Evolutionary conservation across 1,284 basidiomycete genomes (phyloP), one percentile per base, ranked within the genome.

Genomic region (Inonotus hispidus): DNA sequence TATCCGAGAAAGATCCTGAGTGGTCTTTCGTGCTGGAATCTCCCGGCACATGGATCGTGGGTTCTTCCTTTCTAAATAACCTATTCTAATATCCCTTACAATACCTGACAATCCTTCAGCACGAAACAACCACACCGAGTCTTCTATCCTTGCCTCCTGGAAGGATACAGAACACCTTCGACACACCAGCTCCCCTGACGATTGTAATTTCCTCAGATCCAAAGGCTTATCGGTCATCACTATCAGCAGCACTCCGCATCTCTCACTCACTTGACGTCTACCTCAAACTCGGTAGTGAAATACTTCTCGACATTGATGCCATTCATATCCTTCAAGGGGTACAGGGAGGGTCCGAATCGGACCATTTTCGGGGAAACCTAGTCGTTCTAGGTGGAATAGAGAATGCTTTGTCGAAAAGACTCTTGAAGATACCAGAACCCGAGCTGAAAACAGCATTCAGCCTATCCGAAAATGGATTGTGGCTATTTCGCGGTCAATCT

Each of bases 181-280:
- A 78, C 1, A 80, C 83, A 0, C 52, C 68, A 0, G 79, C 72
- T 0, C 80, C 84, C 0, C 67, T 92, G 46, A 73, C 72, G 1
- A 71, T 93, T 39, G 77, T 92, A 58, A 71, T 86, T 25, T 77
- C 83, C 0, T 60, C 52, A 32, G 71, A 74, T 37, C 23, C 56
- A n/a, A 62, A 68, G 5, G 53, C 60, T 3, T 62, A 70, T 2
- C 60, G 67, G 5, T 70, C 73, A 6, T 74, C 69, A 0, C 63
- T 77, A 0, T 80, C 78, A 1, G 68, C 84, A 5, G 91, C 89
- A 0, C 69, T 78, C 4, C 78, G 90, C 2, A 74, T 93, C 53
- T 83, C 86, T 2, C 83, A 92, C 67, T 82, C 85, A 63, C 74
- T 93, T 14, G 74, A 83, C 47, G 70, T 83, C 0, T 92, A 89